Evolutionary conservation across 2,329 filamentous ascomycete species (phyloP), one percentile per base, ranked within the genome.

Genomic region (Pseudocercospora vitis): DNA sequence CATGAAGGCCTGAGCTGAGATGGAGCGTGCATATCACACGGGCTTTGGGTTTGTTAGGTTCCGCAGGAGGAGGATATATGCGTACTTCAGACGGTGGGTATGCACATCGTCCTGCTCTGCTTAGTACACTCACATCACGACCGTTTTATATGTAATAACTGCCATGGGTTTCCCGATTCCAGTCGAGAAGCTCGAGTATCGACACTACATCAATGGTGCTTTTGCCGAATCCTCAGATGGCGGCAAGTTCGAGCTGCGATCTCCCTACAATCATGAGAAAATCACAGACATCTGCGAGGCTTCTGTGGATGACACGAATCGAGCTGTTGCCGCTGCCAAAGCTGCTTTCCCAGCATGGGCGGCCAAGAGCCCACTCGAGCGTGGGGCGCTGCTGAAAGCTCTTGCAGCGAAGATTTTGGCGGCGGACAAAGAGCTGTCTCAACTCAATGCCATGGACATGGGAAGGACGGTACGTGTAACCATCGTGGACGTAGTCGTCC

Each of bases 271-370:
- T 4, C 68, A 70, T 32, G 67, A 75, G 61, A 73, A 55, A 72
- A 66, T 65, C 23, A 54, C 53, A 5, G 55, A 85, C 2, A 87
- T 92, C 46, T 83, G 86, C 65, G 85, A 87, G 12, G 88, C 86
- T 5, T 79, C 81, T 0, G 72, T 76, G 0, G 78, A 82, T 16
- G 87, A 91, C 71, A 81, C 90, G 50, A 84, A 91, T 68, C 73
- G 71, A 7, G 88, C 88, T 11, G 87, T 91, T 14, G 74, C 78
- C 24, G 85, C 87, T 2, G 88, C 88, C 31, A 81, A 85, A 48
- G 78, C 78, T 60, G 88, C 88, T 2, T 83, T 91, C 67, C 62
- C 61, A 78, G 68, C 73, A 45, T 70, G 69, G 57, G 91, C 89
- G 86, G 74, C 80, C 54, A 54, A 65, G 33, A 53, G 50, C 2